Evolutionary conservation across 2,329 filamentous ascomycete species (phyloP), one percentile per base, ranked within the genome.

Genomic region (Phialophora verrucosa): DNA sequence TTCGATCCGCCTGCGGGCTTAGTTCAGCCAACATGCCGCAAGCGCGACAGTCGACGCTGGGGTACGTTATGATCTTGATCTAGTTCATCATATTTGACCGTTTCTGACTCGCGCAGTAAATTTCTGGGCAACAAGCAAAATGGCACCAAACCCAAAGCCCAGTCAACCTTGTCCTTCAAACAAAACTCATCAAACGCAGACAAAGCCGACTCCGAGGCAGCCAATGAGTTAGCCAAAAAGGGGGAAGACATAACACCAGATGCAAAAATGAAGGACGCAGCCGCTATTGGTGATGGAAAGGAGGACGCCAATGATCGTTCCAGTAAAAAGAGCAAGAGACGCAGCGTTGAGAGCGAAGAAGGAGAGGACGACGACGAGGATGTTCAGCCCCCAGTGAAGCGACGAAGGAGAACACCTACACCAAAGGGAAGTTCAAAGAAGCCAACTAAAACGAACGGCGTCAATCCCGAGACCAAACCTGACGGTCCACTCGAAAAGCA

Each of bases 71-170:
- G 25, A 10, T 93, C 25, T 87, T 78, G 82, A 78, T 47, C 10
- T 35, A 67, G 50, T 3, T 65, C 56, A 66, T 65, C 50, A n/a
- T 42, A 23, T 14, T 1, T 55, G 27, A 31, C 14, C 5, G 50
- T 20, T 23, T 17, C 59, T 68, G 50, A 62, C 27, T 14, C 54
- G 51, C 54, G 56, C 70, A 98, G 94, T 68, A 95, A 94, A 77
- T 97, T 97, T 81, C 96, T 97, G 76, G 87, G 87, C 23, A 84
- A 85, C 44, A 90, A 92, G 76, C 92, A 97, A 78, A 90, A 74
- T 50, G 74, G 73, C 50, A 88, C 87, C 57, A 88, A 87, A 74
- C 57, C 82, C 55, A 78, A 76, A 65, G 72, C 76, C 32, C 74
- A 74, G 59, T 73, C 72, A 20, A 75, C 69, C 7, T 66, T 75